Conservation (phyloP, 352 stramenopile species). For the Phytopythium litorale region DNA sequence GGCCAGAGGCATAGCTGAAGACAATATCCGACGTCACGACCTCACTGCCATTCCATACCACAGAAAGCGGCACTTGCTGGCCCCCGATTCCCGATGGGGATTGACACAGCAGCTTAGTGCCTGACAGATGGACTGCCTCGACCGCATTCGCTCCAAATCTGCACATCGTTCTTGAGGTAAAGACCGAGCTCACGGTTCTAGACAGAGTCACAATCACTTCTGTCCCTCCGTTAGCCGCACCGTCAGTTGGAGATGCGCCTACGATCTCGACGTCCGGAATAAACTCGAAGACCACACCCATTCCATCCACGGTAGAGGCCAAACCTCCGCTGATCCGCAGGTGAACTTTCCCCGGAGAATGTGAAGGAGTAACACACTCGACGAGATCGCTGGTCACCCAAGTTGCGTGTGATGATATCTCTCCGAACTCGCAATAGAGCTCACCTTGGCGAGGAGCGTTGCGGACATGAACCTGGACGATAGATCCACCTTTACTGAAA, state of each 20-base stretch:
- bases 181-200: conserved; percentile 6
- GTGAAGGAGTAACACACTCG: conserved; percentile 22
- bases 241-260: conserved; percentile 14
- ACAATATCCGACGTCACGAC: conserved; percentile 3
- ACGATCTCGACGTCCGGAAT: conserved; percentile 25
- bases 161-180: conserved; percentile 13
- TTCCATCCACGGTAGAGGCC: conserved; percentile 6
- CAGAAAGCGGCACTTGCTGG: conserved; percentile 13
- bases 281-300: conserved; percentile 22
- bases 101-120: conserved; percentile 17
- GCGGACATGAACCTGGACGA: conserved; percentile 16
- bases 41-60: conserved; percentile 21
- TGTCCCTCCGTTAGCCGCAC: conserved; percentile 19
- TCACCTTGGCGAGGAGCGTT: conserved; percentile 3
- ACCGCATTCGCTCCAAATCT: conserved; percentile 22
- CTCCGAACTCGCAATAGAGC: conserved; percentile 29
- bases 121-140: conserved; percentile 5
- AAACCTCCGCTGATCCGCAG: conserved; percentile 15
- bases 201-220: conserved; percentile 23
- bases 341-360: conserved; percentile 11
- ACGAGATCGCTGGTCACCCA: conserved; percentile 14
- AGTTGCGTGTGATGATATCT: conserved; percentile 9
- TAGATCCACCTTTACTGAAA: conserved; percentile 24
- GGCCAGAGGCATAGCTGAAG: conserved; percentile 25
- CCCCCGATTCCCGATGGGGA: conserved; percentile 11